A percentile compares a stretch with the other conserved stretches of the same genome.
These are phyloP conservation scores for Juglanconis oblonga DNA, from an alignment of 2,329 filamentous ascomycete species.

Conservation along the genomic window DNA sequence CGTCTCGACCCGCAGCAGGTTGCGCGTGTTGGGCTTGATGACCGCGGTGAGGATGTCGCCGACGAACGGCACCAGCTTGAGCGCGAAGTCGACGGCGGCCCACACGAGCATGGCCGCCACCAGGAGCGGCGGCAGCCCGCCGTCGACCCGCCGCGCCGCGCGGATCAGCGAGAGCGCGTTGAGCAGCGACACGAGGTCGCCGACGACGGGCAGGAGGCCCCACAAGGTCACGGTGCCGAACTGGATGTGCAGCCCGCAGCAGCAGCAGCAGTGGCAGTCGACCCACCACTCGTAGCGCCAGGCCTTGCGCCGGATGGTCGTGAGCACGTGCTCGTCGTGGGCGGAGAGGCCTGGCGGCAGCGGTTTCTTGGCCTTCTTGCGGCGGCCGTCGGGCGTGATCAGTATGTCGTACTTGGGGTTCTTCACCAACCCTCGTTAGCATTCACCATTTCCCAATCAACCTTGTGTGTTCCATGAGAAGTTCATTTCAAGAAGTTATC, in stretches of 20 bases:
- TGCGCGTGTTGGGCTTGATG: conserved; percentile 17
- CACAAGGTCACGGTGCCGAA: conserved; percentile 16
- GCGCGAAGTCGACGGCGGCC: conserved; percentile 14
- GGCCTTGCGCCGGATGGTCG: conserved; percentile 14
- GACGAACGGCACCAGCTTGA: conserved; percentile 14
- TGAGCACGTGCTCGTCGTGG: conserved; percentile 12
- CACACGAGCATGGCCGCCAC: conserved; percentile 11
- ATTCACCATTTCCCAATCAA: background rate
- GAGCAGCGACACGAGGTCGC: conserved; percentile 14
- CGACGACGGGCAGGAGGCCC: conserved; percentile 14
- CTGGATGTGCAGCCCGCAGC: conserved; percentile 16
- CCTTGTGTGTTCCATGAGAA: too few relatives aligned
- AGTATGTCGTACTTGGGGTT: conserved; percentile 17
- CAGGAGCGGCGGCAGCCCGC: conserved; percentile 8
- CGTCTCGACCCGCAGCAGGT: conserved; percentile 11
- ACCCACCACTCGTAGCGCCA: conserved; percentile 19
- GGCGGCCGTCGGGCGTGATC: conserved; percentile 13
- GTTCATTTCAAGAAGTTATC: background rate
- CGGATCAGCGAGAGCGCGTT: conserved; percentile 16
- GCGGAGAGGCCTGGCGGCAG: conserved; percentile 9
- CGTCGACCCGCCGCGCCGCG: conserved; percentile 8
- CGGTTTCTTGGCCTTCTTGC: conserved; percentile 14
- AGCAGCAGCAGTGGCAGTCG: conserved; percentile 19
- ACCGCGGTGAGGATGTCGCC: conserved; percentile 14
- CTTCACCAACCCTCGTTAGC: background rate